Base-by-base conservation (phyloP, 1,139 yeast genomes). In the Candida sp. region DNA sequence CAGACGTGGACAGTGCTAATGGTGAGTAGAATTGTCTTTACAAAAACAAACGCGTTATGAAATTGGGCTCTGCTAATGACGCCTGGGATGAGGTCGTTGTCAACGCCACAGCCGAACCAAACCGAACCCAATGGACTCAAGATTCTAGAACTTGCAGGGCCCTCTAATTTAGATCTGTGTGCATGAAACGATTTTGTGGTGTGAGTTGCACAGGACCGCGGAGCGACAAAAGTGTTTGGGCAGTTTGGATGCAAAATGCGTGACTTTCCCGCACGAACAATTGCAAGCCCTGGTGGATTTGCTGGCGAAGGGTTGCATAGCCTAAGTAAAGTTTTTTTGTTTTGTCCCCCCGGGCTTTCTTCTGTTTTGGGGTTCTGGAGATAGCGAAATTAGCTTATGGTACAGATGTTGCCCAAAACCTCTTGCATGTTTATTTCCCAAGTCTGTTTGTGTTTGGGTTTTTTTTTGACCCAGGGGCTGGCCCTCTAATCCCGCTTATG, bases 251-350 rank as follows among this genome's bases (percentile, higher is more conserved):
- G 42, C 42, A 38, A 38, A 38, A 38, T 38, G 42, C 22, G 31
- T 38, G 42, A 38, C 31, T 38, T 26, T 5, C 8, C 17, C 6
- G 7, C 9, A 26, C 25, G 23, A 23, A 8, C 6, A 23, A 37
- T 23, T 33, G 35, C 17, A 33, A 5, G 35, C 17, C n/a, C 12
- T 33, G 7, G 17, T 17, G 35, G 35, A 35, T 23, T 25, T 23
- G 28, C 9, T 37, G 44, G 44, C n/a, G 37, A 42, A 3, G 11
- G 28, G 37, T 32, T 42, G 44, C 44, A 42, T 42, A 17, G 44
- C 22, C 22, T n/a, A 26, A 39, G 28, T 39, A 39, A n/a, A 17
- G 17, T 17, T 17, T 17, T 39, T 26, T 39, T 39, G 42, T 28
- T 28, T 28, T 8, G 31, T 28, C 8, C 7, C 7, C 31, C 7